Evolutionary conservation across 192 early-diverging fungal species (phyloP), one percentile per base, ranked within the genome.

Genomic region (Obelidium mucronatum): DNA sequence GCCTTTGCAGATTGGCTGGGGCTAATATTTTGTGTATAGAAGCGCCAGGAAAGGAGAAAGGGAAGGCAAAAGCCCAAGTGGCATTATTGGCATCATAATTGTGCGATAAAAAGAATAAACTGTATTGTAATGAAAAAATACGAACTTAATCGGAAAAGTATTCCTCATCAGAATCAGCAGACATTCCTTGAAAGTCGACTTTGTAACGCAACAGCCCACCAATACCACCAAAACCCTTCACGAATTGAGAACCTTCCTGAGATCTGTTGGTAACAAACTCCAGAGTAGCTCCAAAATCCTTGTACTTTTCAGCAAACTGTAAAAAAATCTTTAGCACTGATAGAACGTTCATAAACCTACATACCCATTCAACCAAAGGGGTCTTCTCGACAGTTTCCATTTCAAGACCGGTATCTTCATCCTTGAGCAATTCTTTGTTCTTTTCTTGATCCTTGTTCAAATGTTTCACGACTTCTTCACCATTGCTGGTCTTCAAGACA

Each of bases 171-270:
- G 85, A 87, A 77, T 87, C 86, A 61, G 66, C 76, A 39, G 77
- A 54, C 71, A 82, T 75, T 30, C 74, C 65, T 8, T 51, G 56
- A 36, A 79, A 79, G 60, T 82, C 78, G 37, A 82, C 67, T 90
- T 98, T 96, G 90, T 98, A 99, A 80, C 98, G 94, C 74, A 98
- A 87, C 31, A 96, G 74, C 22, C 94, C 97, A 58, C 96, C 98
- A 76, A 99, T 98, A 51, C 98, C 98, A 85, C 98, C 98, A 84
- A 99, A 99, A 30, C 98, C 98, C 79, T 93, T 94, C 70, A 97
- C 95, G 85, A 98, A 99, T 85, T 98, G 96, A 39, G 95, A 92
- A 53, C 96, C 97, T 84, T 98, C 97, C 73, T 93, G 93, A 40
- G 96, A 96, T 75, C 91, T 85, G 88, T 99, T 95, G 37, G 96